Conservation (phyloP, 2,329 filamentous ascomycete genomes). For the Aspergillus brasiliensis region DNA sequence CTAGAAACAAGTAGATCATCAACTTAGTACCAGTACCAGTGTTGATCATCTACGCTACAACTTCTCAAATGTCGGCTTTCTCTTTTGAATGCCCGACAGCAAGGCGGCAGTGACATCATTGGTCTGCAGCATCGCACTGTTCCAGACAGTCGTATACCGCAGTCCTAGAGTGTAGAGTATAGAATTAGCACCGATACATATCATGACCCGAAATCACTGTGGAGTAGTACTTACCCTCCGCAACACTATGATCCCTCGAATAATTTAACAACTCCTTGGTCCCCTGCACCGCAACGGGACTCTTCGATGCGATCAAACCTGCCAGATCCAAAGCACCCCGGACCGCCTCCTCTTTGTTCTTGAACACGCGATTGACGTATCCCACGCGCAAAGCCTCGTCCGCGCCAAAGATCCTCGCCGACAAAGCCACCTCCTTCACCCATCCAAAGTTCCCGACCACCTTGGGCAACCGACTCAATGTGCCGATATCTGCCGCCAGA, state of each 20-base stretch:
- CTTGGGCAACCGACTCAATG: slow-evolving; percentile 50
- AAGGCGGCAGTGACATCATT: slow-evolving; percentile 74
- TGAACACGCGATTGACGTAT: slow-evolving; percentile 46
- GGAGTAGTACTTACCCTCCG: slow-evolving; percentile 63
- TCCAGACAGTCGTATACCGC: slow-evolving; percentile 86
- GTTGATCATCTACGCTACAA: slow-evolving; percentile 51
- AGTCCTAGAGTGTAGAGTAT: slow-evolving; percentile 53
- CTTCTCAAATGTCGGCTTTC: slow-evolving; percentile 81
- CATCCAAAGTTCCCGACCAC: slow-evolving; percentile 49
- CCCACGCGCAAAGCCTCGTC: slow-evolving; percentile 49
- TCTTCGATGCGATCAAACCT: slow-evolving; percentile 71
- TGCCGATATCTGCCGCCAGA: slow-evolving; percentile 52
- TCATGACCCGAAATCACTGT: too few relatives aligned
- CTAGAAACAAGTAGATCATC: too few relatives aligned
- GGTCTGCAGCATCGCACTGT: slow-evolving; percentile 78
- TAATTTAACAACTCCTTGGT: slow-evolving; percentile 88
- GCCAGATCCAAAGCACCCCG: slow-evolving; percentile 66
- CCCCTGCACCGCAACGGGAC: slow-evolving; percentile 81
- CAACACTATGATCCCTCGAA: slow-evolving; percentile 74
- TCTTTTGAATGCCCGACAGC: slow-evolving; percentile 74
- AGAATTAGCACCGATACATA: too few relatives aligned
- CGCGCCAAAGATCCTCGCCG: slow-evolving; percentile 46
- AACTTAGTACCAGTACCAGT: neutral
- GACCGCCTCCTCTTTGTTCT: slow-evolving; percentile 63
- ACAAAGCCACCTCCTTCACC: slow-evolving; percentile 53